Evolutionary conservation across 768 basidiomycete genomes (phyloP), one percentile per base, ranked within the genome.

Genomic region (Suillus spraguei): DNA sequence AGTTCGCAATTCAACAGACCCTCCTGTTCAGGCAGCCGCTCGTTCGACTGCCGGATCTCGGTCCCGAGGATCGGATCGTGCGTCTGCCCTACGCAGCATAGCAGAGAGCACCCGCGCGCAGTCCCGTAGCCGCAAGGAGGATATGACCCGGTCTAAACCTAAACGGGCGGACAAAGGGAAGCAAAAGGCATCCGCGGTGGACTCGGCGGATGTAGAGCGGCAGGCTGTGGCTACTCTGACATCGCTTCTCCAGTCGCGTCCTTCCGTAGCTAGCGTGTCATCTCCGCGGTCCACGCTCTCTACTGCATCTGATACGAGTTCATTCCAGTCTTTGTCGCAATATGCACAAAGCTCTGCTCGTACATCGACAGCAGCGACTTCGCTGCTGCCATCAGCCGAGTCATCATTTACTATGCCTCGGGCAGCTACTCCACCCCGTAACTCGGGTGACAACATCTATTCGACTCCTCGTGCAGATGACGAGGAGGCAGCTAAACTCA

Each of bases 201-300:
- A 68, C 66, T 66, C 72, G 20, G 67, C 67, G 52, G 88, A 88
- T 68, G 80, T 89, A 58, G 91, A 92, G 73, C 89, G 92, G 84
- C 90, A 92, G 73, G 92, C 91, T 46, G 92, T 91, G 8, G 90
- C 88, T 33, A 90, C 92, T 10, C 79, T 94, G 66, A 92, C 92
- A 0, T 87, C 87, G 13, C 80, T 93, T 61, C 79, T 90, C 63
- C 84, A 88, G 64, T 83, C 89, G 62, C 81, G 86, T 55, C 86
- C 87, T 22, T 86, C 87, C 11, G 84, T 87, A 16, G 78, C 81
- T 35, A 86, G 85, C 72, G 83, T 82, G 52, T 83, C 86, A 33
- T 91, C 89, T 6, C 90, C 91, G 58, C 83, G 89, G 62, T 90
- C 89, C 8, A 91, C 87, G 68, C 78, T 90, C 66, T 83, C 82